A percentile compares a stretch with the other conserved stretches of the same genome.
Conservation (phyloP, 176 grass and related monocot genomes). For the Hordeum marinum region DNA sequence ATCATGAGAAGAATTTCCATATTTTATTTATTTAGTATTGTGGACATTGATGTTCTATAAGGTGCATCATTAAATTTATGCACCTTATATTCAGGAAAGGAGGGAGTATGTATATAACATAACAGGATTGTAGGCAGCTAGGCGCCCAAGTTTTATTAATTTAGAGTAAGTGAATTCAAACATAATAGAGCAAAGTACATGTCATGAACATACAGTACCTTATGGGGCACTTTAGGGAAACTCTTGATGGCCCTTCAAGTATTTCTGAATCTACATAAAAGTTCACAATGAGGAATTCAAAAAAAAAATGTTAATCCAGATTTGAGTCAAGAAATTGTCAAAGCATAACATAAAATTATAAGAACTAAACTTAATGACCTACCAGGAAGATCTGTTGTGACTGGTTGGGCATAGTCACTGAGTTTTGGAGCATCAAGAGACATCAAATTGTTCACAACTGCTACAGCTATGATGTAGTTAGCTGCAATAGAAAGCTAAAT, state of each 20-base stretch:
- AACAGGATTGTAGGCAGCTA: neutral
- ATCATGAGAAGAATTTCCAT: too few relatives aligned
- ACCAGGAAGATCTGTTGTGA: constrained; percentile 54
- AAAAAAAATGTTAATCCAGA: neutral
- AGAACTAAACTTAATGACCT: constrained; percentile 4
- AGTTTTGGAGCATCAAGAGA: constrained; percentile 42
- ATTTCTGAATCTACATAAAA: constrained; percentile 68
- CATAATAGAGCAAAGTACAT: neutral
- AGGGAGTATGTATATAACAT: neutral
- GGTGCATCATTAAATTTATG: too few relatives aligned
- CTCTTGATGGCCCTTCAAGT: constrained; percentile 87
- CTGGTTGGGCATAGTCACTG: constrained; percentile 52
- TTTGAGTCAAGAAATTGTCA: neutral
- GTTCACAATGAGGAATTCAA: neutral
- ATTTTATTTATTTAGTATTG: too few relatives aligned
- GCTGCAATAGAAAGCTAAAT: constrained; percentile 47
- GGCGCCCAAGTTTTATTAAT: neutral
- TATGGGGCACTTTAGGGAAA: constrained; percentile 95
- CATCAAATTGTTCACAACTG: constrained; percentile 47
- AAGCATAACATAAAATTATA: neutral
- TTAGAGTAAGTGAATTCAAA: constrained; percentile 10
- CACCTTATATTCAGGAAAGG: too few relatives aligned
- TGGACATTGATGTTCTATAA: too few relatives aligned
- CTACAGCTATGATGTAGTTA: constrained; percentile 77
- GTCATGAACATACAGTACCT: constrained; percentile 50